Percentiles rank a stretch among this genome's conserved stretches.
Conservation (phyloP, 805 yeast genomes). For the Metschnikowia proteae region DNA sequence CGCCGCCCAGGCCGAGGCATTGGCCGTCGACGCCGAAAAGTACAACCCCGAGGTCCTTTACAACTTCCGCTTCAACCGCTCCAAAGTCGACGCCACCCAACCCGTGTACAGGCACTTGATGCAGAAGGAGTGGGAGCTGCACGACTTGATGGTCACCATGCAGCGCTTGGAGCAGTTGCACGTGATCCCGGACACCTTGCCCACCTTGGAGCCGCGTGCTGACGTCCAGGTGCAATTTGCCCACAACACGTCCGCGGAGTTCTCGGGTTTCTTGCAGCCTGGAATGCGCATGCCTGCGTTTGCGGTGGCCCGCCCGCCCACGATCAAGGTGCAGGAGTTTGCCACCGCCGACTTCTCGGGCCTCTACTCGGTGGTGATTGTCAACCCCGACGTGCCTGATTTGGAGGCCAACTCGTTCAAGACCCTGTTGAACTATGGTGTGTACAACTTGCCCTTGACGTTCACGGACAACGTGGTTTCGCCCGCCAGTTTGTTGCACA, state of each 20-base stretch:
- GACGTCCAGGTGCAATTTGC: constrained; percentile 75
- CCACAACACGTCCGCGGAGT: constrained; percentile 50
- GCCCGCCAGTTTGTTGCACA: constrained; percentile 37
- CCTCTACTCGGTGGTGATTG: constrained; percentile 72
- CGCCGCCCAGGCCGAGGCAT: constrained; percentile 18
- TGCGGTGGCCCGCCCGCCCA: constrained; percentile 74
- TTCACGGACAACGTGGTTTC: constrained; percentile 56
- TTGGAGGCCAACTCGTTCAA: constrained; percentile 60
- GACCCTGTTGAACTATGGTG: constrained; percentile 75
- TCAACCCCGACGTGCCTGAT: constrained; percentile 92
- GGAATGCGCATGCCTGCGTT: constrained; percentile 71
- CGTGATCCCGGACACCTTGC: constrained; percentile 91
- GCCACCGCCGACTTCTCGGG: constrained; percentile 37
- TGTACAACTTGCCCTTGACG: constrained; percentile 59
- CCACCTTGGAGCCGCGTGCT: constrained; percentile 78
- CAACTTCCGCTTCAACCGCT: constrained; percentile 49
- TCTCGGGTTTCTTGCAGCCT: constrained; percentile 71
- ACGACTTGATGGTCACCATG: constrained; percentile 75
- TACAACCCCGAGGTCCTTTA: constrained; percentile 82
- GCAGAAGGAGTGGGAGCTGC: constrained; percentile 65
- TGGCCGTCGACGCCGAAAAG: constrained; percentile 60
- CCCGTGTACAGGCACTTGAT: constrained; percentile 79
- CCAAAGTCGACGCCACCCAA: constrained; percentile 57
- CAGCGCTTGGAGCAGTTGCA: constrained; percentile 84
- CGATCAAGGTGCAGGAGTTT: constrained; percentile 70